Base-by-base conservation (phyloP, 148 eudicot species). In the Rhododendron simsii region DNA sequence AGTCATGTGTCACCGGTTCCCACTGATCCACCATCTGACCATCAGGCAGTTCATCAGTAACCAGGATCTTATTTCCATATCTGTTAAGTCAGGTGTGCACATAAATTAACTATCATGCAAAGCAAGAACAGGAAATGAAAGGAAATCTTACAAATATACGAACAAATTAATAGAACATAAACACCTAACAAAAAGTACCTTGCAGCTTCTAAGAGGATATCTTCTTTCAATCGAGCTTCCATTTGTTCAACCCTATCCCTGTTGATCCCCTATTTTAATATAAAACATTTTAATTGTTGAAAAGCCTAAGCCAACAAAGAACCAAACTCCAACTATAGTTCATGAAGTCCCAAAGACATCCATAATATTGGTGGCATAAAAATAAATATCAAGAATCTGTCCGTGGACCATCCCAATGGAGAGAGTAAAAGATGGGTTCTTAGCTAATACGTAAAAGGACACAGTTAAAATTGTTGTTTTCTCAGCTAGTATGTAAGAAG, bases 1-100 rank as follows among this genome's bases (percentile, higher is more conserved):
- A 96, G 85, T 95, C 94, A 76, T 80, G 88, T 84, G 96, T 91
- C 84, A 96, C 96, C 39, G 94, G 96, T 89, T 96, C 99, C 99
- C 99, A 96, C 91, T 96, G 99, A 89, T 96, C 99, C 86, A 96
- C 99, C 99, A 96, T 96, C 87, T 96, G 99, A 85, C 99, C 99
- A 91, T 94, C 98, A 59, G 99, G 99, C 48, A 96, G 92, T 88
- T 96, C 99, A 92, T 96, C 99, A 81, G 99, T 96, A 26, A 96
- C 99, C 82, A 96, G 98, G 91, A 94, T 93, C 90, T 93, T 96
- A 89, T 91, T 92, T 87, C 95, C 96, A 84, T 93, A 96, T 90
- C 99, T 96, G 90, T 87, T 35, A 86, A 82, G 84, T 87, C 82
- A 88, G 81, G 85, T 67, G 69, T 50, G 77, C 65, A 77, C 69